Evolutionary conservation across 768 basidiomycete genomes (phyloP).

Genomic region (Naganishia onofrii): DNA sequence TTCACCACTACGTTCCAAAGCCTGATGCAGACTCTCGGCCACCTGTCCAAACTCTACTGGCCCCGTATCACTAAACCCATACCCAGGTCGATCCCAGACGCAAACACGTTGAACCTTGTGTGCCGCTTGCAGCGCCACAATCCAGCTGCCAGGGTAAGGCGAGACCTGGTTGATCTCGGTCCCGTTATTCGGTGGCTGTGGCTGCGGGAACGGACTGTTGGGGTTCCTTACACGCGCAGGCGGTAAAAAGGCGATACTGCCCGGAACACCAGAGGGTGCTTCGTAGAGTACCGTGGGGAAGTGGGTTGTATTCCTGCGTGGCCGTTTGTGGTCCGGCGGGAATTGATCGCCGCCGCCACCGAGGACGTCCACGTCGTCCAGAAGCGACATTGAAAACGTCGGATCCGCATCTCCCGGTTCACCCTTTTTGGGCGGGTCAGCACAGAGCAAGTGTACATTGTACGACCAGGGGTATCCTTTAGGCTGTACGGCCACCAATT

Average conservation of each 20-base stretch:
- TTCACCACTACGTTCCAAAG: constrained; percentile 37
- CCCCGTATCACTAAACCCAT: constrained; percentile 48
- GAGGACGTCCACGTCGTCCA: background rate
- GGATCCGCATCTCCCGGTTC: background rate
- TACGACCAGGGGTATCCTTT: constrained; percentile 38
- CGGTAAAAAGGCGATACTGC: constrained; percentile 43
- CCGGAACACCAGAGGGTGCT: constrained; percentile 48
- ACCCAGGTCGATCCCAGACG: constrained; percentile 52
- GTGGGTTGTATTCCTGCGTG: constrained; percentile 17
- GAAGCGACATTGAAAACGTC: background rate
- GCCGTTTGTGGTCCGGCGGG: constrained; percentile 24
- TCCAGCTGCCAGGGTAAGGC: constrained; percentile 47
- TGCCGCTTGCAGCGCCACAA: constrained; percentile 45
- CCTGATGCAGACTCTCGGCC: constrained; percentile 43
- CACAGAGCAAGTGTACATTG: constrained; percentile 46
- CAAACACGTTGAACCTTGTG: constrained; percentile 47
- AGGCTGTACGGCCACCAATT: constrained; percentile 38
- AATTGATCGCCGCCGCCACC: constrained; percentile 16
- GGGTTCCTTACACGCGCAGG: constrained; percentile 38
- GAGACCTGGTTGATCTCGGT: constrained; percentile 26
- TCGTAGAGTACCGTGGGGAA: constrained; percentile 50
- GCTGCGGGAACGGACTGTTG: constrained; percentile 33
- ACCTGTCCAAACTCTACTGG: constrained; percentile 45
- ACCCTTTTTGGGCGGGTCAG: constrained; percentile 33
- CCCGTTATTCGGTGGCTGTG: constrained; percentile 31